Evolutionary conservation across 768 basidiomycete species (phyloP), one percentile per base, ranked within the genome.

Genomic region (Phanerochaete sordida): DNA sequence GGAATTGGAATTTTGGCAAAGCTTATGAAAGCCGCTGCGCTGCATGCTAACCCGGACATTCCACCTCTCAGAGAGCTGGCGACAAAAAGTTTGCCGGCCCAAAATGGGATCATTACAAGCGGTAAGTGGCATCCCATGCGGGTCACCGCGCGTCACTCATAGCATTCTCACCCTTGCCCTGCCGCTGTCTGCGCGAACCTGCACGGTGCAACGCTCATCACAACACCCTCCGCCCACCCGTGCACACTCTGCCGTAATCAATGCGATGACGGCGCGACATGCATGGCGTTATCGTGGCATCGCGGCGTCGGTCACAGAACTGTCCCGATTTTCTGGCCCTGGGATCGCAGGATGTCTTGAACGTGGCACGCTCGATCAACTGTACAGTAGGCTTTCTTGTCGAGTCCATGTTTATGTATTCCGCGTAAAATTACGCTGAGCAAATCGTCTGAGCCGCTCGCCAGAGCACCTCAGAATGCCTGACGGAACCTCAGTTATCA

Each of bases 91-190:
- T 77, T 61, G 80, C 78, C 0, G 82, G 88, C 65, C 75, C 76
- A 0, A 78, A 79, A 56, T 88, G 83, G 81, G 71, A 79, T 60
- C 72, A 80, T 53, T 88, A 88, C 69, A 87, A 86, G 68, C 72
- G 73, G 85, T 85, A 58, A 51, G 75, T 73, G 6, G 19, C 39
- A 43, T 19, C 19, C 39, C 39, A n/a, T 43, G 39, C 39, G 4
- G 39, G 11, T 43, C 39, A 11, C 19, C 19, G 28, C 50, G 31
- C 37, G 26, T 47, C 50, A 43, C 39, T 43, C 39, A 43, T 43
- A 16, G 19, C 39, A 6, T 43, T 43, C 39, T 43, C 39, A 43
- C 39, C 39, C 39, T 43, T 43, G 19, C 39, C 39, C 19, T 43
- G 19, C 39, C 39, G 39, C 39, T 52, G 30, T 23, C 33, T 52